These are phyloP conservation scores for Phragmites australis DNA, from an alignment of 176 grass and related monocot species.

Conservation along the genomic window DNA sequence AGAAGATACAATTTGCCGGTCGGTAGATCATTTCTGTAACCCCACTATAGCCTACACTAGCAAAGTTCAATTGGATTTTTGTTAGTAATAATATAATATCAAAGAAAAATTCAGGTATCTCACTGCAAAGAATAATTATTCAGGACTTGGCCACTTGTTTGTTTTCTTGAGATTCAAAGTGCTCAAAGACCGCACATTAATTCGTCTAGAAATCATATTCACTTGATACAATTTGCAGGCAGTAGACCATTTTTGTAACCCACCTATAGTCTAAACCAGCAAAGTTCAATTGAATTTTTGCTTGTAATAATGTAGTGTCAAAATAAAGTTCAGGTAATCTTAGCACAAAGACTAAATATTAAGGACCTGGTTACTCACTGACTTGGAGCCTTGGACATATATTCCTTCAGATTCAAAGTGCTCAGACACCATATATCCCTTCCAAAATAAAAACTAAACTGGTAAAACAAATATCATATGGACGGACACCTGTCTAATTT, in stretches of 20 bases:
- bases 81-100: neutral
- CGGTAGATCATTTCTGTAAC: neutral
- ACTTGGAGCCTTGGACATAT: too few species aligned
- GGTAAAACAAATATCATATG: too few species aligned
- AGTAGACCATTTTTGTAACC: neutral
- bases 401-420: neutral
- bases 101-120: neutral
- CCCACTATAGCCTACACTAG: neutral
- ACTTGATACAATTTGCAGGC: neutral
- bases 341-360: neutral
- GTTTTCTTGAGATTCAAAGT: neutral
- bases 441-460: too few species aligned
- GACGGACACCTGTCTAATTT: too few species aligned
- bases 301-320: neutral
- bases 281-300: conserved; percentile 8
- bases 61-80: conserved; percentile 11
- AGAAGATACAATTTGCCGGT: neutral
- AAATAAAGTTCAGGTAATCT: neutral
- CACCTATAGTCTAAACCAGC: neutral
- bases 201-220: neutral
- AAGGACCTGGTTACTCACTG: neutral
- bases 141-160: neutral
- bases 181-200: neutral
- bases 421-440: neutral
- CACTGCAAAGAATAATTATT: neutral